A percentile compares a stretch with the other conserved stretches of the same genome.
phyloP scores from a whole-genome alignment of 768 basidiomycete genomes.

The Kondoa subrosea region DNA sequence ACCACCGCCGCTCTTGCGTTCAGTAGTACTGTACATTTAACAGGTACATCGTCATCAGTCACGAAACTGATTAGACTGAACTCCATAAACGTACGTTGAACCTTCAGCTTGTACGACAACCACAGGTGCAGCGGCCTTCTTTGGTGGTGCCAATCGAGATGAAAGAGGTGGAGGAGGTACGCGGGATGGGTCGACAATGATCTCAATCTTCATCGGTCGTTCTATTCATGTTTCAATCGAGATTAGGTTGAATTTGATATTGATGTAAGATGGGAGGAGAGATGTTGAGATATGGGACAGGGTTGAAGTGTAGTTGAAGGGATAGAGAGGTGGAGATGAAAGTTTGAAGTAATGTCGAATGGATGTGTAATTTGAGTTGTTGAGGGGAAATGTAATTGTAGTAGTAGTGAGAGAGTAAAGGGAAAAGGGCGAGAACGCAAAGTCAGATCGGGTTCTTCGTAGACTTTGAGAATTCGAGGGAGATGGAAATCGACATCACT shows the following conservation, averaged over 20 bases:
- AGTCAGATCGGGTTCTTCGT: conserved; percentile 2
- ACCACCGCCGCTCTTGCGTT: too few species aligned
- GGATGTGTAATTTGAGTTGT: too few species aligned
- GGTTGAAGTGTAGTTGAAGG: not conserved
- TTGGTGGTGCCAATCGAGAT: conserved; percentile 59
- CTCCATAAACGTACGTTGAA: not conserved
- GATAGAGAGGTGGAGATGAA: not conserved
- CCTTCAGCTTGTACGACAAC: not conserved
- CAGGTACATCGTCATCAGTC: not conserved
- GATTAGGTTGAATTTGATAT: conserved; percentile 11
- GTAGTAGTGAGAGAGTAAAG: not conserved
- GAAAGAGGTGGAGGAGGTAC: conserved; percentile 48
- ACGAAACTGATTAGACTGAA: not conserved
- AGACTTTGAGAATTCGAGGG: not conserved
- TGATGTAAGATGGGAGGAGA: conserved; percentile 1
- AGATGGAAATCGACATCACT: not conserved
- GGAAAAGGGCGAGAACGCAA: conserved; percentile 1
- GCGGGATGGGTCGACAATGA: conserved; percentile 67
- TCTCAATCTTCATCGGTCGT: conserved; percentile 97
- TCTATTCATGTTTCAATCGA: too few species aligned
- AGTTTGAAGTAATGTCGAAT: not conserved
- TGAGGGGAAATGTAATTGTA: too few species aligned
- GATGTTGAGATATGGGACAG: conserved; percentile 5
- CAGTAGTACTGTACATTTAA: too few species aligned
- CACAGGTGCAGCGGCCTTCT: not conserved